Percentiles rank a stretch among this genome's conserved stretches.
phyloP scores from a whole-genome alignment of 805 yeast species.

The Candida chauliodis region DNA sequence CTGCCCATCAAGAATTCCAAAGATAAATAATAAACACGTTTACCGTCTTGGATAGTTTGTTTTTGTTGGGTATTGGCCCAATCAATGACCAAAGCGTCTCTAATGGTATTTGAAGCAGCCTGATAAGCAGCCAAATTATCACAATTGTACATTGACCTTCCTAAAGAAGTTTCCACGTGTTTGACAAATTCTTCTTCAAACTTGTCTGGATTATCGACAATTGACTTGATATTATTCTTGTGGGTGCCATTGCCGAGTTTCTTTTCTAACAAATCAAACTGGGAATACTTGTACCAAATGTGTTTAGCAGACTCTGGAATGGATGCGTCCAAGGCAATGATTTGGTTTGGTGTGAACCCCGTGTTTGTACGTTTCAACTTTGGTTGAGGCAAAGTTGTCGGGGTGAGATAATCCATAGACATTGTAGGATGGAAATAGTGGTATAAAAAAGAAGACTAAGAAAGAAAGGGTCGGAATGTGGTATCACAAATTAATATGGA shows the following conservation, averaged over 20 bases:
- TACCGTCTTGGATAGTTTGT: constrained; percentile 78
- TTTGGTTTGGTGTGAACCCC: constrained; percentile 89
- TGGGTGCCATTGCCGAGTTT: constrained; percentile 33
- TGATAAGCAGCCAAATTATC: constrained; percentile 91
- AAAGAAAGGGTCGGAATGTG: too few species aligned
- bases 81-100: constrained; percentile 76
- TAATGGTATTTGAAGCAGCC: constrained; percentile 74
- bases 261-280: constrained; percentile 26
- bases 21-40: constrained; percentile 82
- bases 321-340: constrained; percentile 72
- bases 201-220: constrained; percentile 38
- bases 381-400: constrained; percentile 36
- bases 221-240: constrained; percentile 10
- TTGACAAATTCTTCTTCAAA: constrained; percentile 70
- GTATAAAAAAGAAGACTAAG: background rate
- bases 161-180: constrained; percentile 88
- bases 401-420: constrained; percentile 30
- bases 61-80: constrained; percentile 94
- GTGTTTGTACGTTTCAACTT: constrained; percentile 73
- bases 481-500: too few species aligned
- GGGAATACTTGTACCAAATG: constrained; percentile 71
- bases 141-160: constrained; percentile 89
- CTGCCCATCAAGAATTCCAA: constrained; percentile 92
- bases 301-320: constrained; percentile 78
- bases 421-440: constrained; percentile 12